phyloP scores from a whole-genome alignment of 192 early-diverging fungal genomes.

The Chytriomyces sp. region DNA sequence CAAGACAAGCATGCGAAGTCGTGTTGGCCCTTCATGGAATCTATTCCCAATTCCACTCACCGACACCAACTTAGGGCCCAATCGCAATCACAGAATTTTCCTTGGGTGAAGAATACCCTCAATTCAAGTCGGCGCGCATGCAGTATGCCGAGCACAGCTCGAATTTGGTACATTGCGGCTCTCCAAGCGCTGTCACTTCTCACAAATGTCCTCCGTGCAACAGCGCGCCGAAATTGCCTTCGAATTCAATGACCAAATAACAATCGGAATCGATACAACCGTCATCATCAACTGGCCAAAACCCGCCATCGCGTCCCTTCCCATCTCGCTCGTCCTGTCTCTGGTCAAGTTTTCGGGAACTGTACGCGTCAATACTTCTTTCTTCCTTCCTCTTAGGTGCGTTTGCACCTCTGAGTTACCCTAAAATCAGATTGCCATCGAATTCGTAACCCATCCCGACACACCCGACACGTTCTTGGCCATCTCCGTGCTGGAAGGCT shows the following conservation, averaged over 20 bases:
- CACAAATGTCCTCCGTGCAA: neutral
- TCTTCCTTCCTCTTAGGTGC: slow-evolving; percentile 26
- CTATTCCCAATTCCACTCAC: neutral
- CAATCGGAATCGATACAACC: slow-evolving; percentile 88
- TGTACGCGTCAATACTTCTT: no score
- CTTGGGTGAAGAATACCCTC: slow-evolving; percentile 60
- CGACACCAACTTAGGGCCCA: slow-evolving; percentile 45
- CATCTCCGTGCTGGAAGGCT: slow-evolving; percentile 54
- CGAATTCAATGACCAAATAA: slow-evolving; percentile 89
- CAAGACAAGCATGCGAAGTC: no score
- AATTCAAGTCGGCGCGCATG: slow-evolving; percentile 44
- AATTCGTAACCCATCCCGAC: slow-evolving; percentile 58
- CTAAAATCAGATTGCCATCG: slow-evolving; percentile 42
- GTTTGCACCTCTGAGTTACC: neutral
- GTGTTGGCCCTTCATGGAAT: no score
- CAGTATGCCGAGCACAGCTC: slow-evolving; percentile 45
- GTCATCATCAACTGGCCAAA: slow-evolving; percentile 96
- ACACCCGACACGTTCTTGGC: slow-evolving; percentile 50
- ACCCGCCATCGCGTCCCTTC: slow-evolving; percentile 83
- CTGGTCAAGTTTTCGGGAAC: slow-evolving; percentile 90
- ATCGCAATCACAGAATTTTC: slow-evolving; percentile 61
- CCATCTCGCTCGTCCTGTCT: slow-evolving; percentile 83
- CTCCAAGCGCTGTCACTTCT: no score
- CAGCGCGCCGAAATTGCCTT: slow-evolving; percentile 81
- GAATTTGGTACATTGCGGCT: slow-evolving; percentile 36